phyloP scores from a whole-genome alignment of 108 stramenopile species.

The Skeletonema tropicum region DNA sequence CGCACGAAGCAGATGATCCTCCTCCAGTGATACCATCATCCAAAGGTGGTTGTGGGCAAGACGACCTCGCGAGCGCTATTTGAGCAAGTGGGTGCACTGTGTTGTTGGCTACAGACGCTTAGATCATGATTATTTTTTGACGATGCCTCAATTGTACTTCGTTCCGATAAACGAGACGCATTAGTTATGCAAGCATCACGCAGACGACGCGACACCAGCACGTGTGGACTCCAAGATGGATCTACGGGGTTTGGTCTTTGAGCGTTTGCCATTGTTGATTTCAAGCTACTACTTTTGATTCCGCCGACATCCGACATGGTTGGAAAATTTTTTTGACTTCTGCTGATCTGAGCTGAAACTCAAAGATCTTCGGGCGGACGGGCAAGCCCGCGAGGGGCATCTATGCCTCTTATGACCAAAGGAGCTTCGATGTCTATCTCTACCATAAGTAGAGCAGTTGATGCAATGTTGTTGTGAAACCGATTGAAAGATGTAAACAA shows the following conservation, averaged over 20 bases:
- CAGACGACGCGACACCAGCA: slow-evolving; percentile 31
- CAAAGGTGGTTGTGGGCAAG: slow-evolving; percentile 34
- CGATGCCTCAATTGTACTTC: slow-evolving; percentile 26
- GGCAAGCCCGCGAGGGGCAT: no score
- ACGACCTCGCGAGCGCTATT: slow-evolving; percentile 21
- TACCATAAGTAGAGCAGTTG: no score
- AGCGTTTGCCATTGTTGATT: neutral
- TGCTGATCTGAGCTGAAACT: no score
- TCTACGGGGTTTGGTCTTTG: slow-evolving; percentile 2
- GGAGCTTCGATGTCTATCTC: no score
- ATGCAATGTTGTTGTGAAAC: no score
- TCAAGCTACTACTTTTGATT: no score
- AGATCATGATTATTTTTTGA: neutral
- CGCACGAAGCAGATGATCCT: slow-evolving; percentile 31
- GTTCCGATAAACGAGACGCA: slow-evolving; percentile 26
- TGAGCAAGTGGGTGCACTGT: slow-evolving; percentile 18
- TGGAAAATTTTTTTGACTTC: no score
- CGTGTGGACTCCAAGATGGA: neutral
- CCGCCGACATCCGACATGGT: no score
- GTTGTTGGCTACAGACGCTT: neutral
- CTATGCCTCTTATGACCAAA: no score
- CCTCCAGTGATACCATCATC: slow-evolving; percentile 48
- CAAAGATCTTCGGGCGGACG: no score
- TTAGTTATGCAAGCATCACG: slow-evolving; percentile 22
- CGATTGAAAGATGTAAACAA: no score